Percentiles rank a stretch among this genome's conserved stretches.
phyloP scores from a whole-genome alignment of 495 filamentous ascomycete genomes.

The Lasiosphaeria hispida region DNA sequence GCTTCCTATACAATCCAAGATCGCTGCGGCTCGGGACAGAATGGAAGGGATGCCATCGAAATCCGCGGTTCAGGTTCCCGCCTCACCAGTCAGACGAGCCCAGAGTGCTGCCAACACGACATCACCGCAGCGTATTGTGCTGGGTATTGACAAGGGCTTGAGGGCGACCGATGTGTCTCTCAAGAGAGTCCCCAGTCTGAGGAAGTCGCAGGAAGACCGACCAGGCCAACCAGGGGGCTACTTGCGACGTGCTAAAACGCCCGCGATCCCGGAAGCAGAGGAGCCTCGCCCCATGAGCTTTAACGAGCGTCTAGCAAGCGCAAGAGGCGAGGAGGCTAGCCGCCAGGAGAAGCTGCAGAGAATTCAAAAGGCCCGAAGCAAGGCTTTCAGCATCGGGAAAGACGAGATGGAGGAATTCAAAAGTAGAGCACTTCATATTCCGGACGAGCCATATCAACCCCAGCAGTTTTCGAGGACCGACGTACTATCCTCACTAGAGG shows the following conservation, averaged over 20 bases:
- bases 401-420: slow-evolving; percentile 66
- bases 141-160: slow-evolving; percentile 89
- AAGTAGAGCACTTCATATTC: slow-evolving; percentile 54
- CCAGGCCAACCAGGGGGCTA: slow-evolving; percentile 33
- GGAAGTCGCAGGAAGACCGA: slow-evolving; percentile 30
- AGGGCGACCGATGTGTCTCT: slow-evolving; percentile 81
- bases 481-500: slow-evolving; percentile 50
- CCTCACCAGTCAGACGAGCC: slow-evolving; percentile 66
- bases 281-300: slow-evolving; percentile 64
- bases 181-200: slow-evolving; percentile 62
- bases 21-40: slow-evolving; percentile 27
- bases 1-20: slow-evolving; percentile 25
- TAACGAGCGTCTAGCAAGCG: slow-evolving; percentile 79
- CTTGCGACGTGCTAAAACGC: slow-evolving; percentile 43
- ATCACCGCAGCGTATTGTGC: slow-evolving; percentile 73
- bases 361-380: slow-evolving; percentile 60
- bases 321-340: slow-evolving; percentile 53
- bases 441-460: slow-evolving; percentile 43
- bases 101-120: slow-evolving; percentile 43
- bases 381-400: slow-evolving; percentile 67
- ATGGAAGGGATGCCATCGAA: slow-evolving; percentile 38
- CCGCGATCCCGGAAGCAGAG: slow-evolving; percentile 22
- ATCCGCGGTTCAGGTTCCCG: slow-evolving; percentile 68
- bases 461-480: slow-evolving; percentile 62
- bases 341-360: slow-evolving; percentile 54